Evolutionary conservation across 331 rosid species (phyloP).

Genomic region (Malus hybrid): DNA sequence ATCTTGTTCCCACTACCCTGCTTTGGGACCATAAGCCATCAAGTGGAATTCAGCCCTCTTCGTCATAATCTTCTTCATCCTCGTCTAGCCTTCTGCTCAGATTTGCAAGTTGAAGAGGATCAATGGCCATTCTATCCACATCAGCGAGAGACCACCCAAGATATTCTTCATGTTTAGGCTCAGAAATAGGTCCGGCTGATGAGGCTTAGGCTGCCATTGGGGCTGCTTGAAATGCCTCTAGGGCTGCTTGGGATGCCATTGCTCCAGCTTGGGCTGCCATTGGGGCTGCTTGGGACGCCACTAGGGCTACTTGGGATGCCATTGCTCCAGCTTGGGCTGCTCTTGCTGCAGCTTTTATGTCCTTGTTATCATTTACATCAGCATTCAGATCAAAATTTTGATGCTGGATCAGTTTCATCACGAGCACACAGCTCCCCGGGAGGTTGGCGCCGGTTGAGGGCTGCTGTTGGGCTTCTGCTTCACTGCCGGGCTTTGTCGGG

Average conservation of each 20-base stretch:
- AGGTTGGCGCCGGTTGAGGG: too few relatives aligned
- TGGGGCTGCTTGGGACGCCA: slow-evolving; percentile 17
- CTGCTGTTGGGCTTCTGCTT: too few relatives aligned
- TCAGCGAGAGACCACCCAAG: slow-evolving; percentile 79
- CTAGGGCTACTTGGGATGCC: slow-evolving; percentile 14
- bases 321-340: not conserved
- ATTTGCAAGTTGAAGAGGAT: slow-evolving; percentile 64
- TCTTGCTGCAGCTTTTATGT: slow-evolving; percentile 30
- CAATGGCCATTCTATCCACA: slow-evolving; percentile 79
- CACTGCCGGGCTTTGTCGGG: too few relatives aligned
- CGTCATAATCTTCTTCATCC: slow-evolving; percentile 94
- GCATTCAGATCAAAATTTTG: slow-evolving; percentile 68
- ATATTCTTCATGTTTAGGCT: slow-evolving; percentile 54
- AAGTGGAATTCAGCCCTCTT: slow-evolving; percentile 43
- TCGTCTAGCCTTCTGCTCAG: slow-evolving; percentile 55
- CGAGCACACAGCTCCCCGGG: too few relatives aligned
- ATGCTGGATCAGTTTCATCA: slow-evolving; percentile 33
- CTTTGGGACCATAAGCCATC: not conserved
- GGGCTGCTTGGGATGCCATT: slow-evolving; percentile 16
- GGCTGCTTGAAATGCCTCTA: not conserved
- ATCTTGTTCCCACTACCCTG: not conserved
- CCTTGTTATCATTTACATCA: slow-evolving; percentile 44
- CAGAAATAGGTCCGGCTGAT: slow-evolving; percentile 38
- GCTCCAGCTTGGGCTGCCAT: slow-evolving; percentile 7
- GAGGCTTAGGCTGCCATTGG: slow-evolving; percentile 18